Evolutionary conservation across 2,329 filamentous ascomycete genomes (phyloP).

Genomic region (Acephala macrosclerotiorum): DNA sequence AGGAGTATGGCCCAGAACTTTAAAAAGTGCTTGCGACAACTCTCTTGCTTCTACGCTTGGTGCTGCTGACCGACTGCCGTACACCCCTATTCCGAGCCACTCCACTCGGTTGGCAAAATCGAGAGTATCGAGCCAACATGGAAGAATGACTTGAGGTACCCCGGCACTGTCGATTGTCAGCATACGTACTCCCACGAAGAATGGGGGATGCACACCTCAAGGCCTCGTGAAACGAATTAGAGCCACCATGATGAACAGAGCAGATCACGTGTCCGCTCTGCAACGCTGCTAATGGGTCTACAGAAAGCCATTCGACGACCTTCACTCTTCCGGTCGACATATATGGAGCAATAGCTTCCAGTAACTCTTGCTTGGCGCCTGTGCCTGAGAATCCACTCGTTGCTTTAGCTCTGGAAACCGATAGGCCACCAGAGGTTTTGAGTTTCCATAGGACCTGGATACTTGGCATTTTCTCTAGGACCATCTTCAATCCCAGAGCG

Average conservation of each 20-base stretch:
- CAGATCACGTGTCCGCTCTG: constrained; percentile 46
- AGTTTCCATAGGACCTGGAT: constrained; percentile 49
- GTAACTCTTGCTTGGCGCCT: constrained; percentile 15
- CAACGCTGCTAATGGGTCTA: constrained; percentile 48
- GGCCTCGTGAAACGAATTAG: constrained; percentile 53
- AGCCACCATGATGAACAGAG: constrained; percentile 50
- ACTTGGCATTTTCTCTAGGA: constrained; percentile 44
- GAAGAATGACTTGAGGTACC: constrained; percentile 54
- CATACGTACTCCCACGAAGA: constrained; percentile 13
- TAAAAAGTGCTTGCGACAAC: constrained; percentile 29
- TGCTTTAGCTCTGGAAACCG: constrained; percentile 9
- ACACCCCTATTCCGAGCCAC: constrained; percentile 49
- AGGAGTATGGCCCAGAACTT: constrained; percentile 27
- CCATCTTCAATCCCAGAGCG: constrained; percentile 45
- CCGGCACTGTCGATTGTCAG: constrained; percentile 46
- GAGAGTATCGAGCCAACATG: constrained; percentile 55
- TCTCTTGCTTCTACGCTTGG: constrained; percentile 30
- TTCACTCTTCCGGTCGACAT: constrained; percentile 42
- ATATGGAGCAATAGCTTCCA: constrained; percentile 24
- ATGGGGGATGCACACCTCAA: constrained; percentile 45
- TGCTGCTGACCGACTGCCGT: constrained; percentile 29
- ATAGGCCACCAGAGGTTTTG: constrained; percentile 30
- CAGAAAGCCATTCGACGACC: constrained; percentile 50
- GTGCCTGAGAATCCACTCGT: constrained; percentile 11
- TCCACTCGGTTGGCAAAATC: constrained; percentile 53